Conservation (phyloP, 1,284 basidiomycete species). For the Papiliotrema flavescens region DNA sequence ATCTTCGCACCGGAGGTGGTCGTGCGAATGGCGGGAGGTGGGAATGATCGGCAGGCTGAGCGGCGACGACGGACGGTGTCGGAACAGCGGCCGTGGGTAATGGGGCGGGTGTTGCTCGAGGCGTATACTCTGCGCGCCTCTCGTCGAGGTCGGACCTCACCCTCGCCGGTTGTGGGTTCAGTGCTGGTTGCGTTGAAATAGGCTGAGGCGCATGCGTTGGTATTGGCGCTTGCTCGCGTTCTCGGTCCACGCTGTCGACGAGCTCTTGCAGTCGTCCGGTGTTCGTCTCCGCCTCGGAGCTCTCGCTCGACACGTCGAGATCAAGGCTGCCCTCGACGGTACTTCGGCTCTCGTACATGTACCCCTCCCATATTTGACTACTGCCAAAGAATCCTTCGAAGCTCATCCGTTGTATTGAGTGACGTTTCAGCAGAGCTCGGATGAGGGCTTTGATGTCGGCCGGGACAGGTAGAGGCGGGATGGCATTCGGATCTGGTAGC, state of each 20-base stretch:
- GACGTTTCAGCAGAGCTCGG: slow-evolving; percentile 72
- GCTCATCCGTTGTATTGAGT: slow-evolving; percentile 76
- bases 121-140: background rate
- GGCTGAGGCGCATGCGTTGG: slow-evolving; percentile 27
- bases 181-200: slow-evolving; percentile 18
- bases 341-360: slow-evolving; percentile 57
- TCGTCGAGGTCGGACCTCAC: background rate
- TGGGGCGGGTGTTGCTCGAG: background rate
- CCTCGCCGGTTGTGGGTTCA: slow-evolving; percentile 28
- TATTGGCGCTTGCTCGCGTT: slow-evolving; percentile 20
- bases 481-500: slow-evolving; percentile 15
- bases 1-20: slow-evolving; percentile 14
- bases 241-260: slow-evolving; percentile 21
- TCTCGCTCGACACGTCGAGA: slow-evolving; percentile 38
- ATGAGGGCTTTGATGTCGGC: slow-evolving; percentile 86
- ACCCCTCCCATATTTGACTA: slow-evolving; percentile 67
- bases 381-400: slow-evolving; percentile 91
- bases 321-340: slow-evolving; percentile 29
- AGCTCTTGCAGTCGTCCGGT: slow-evolving; percentile 17
- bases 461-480: slow-evolving; percentile 57
- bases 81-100: no score
- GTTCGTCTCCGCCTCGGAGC: slow-evolving; percentile 22
- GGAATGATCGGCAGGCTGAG: no score
- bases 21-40: slow-evolving; percentile 7
- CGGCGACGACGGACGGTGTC: no score